These are phyloP conservation scores for Saccharomycopsis oosterbeekiorum DNA, from an alignment of 805 yeast genomes.

Conservation along the genomic window DNA sequence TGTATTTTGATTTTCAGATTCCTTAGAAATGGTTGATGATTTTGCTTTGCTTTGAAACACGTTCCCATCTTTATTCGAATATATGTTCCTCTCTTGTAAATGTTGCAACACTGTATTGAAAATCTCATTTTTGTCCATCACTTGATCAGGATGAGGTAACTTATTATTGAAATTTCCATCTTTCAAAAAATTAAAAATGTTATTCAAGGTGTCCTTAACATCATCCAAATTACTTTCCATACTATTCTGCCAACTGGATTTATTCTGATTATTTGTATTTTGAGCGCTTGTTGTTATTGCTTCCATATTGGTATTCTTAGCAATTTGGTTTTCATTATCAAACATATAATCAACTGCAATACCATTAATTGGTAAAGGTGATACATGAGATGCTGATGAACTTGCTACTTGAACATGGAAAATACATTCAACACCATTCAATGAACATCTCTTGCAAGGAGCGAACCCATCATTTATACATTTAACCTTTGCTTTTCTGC, in stretches of 20 bases:
- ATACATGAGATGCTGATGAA: conserved; percentile 13
- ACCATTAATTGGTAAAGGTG: not conserved
- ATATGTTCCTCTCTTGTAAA: not conserved
- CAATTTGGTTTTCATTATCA: not conserved
- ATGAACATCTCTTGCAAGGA: conserved; percentile 51
- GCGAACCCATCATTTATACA: conserved; percentile 40
- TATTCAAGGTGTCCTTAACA: conserved; percentile 32
- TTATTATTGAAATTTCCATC: conserved; percentile 17
- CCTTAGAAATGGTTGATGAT: not conserved
- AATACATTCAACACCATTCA: conserved; percentile 43
- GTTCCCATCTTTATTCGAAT: not conserved
- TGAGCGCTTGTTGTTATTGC: not conserved
- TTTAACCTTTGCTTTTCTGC: conserved; percentile 53
- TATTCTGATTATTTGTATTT: not conserved
- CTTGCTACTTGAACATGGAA: conserved; percentile 45
- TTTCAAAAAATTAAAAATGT: conserved; percentile 29
- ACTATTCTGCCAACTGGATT: conserved; percentile 25
- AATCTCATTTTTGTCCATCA: not conserved
- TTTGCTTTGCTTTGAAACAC: not conserved
- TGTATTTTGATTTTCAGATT: not conserved
- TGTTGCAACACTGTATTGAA: not conserved
- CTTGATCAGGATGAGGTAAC: conserved; percentile 1
- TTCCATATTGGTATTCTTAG: not conserved
- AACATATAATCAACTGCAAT: not conserved
- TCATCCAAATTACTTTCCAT: conserved; percentile 32